Evolutionary conservation across 495 filamentous ascomycete species (phyloP).

Genomic region (Penicillium desertorum): DNA sequence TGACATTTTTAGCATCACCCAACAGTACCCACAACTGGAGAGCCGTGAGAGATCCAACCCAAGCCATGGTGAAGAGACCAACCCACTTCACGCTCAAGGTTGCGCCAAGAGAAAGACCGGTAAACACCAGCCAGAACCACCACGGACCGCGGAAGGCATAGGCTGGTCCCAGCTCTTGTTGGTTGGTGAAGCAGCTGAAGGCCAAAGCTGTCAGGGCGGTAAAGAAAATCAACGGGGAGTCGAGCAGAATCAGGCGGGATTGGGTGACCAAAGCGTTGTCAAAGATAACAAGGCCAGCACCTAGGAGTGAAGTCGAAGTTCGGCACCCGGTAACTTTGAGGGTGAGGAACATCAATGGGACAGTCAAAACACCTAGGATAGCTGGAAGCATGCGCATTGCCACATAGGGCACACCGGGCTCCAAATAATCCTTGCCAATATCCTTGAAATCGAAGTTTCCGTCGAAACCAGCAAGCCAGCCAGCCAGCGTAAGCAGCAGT

Average conservation of each 20-base stretch:
- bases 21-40: slow-evolving; percentile 93
- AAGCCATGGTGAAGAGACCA: slow-evolving; percentile 96
- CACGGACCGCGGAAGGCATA: slow-evolving; percentile 84
- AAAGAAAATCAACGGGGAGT: slow-evolving; percentile 90
- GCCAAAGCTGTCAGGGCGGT: slow-evolving; percentile 89
- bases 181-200: slow-evolving; percentile 92
- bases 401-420: slow-evolving; percentile 93
- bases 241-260: slow-evolving; percentile 90
- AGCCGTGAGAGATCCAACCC: slow-evolving; percentile 89
- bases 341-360: slow-evolving; percentile 91
- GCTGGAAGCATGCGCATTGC: slow-evolving; percentile 95
- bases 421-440: slow-evolving; percentile 97
- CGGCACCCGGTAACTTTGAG: slow-evolving; percentile 88
- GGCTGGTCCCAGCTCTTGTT: slow-evolving; percentile 87
- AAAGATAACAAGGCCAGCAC: slow-evolving; percentile 84
- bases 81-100: slow-evolving; percentile 99
- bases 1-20: slow-evolving; percentile 81
- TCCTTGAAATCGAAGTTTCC: slow-evolving; percentile 99
- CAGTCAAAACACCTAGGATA: slow-evolving; percentile 78
- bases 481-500: slow-evolving; percentile 89
- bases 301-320: slow-evolving; percentile 76
- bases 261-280: slow-evolving; percentile 96
- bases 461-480: slow-evolving; percentile 92
- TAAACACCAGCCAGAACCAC: slow-evolving; percentile 97
- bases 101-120: slow-evolving; percentile 82